phyloP scores from a whole-genome alignment of 345 rosid species.

The Brassica carinata region DNA sequence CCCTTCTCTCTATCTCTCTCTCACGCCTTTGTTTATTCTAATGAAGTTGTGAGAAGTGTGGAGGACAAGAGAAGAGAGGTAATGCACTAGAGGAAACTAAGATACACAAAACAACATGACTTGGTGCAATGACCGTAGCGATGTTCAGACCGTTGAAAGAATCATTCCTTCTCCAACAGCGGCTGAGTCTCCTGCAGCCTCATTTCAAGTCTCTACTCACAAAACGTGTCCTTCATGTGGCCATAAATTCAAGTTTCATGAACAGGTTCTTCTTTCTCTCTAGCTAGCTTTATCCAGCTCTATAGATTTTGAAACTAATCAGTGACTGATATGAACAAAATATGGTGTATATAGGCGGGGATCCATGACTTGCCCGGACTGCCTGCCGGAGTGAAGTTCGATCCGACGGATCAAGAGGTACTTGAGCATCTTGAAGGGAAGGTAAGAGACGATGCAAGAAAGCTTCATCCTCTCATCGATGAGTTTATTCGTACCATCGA shows the following conservation, averaged over 20 bases:
- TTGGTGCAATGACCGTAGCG: slow-evolving; percentile 87
- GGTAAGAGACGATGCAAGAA: slow-evolving; percentile 66
- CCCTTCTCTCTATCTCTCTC: too few species aligned
- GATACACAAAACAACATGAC: slow-evolving; percentile 54
- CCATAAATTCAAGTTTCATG: slow-evolving; percentile 70
- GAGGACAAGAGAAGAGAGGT: slow-evolving; percentile 39
- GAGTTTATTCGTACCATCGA: slow-evolving; percentile 90
- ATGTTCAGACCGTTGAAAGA: slow-evolving; percentile 64
- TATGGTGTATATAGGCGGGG: slow-evolving; percentile 48
- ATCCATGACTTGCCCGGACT: slow-evolving; percentile 90
- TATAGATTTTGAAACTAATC: background rate
- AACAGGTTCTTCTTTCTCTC: slow-evolving; percentile 49
- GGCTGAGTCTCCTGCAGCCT: slow-evolving; percentile 29
- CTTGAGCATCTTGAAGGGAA: slow-evolving; percentile 93
- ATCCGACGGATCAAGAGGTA: slow-evolving; percentile 97
- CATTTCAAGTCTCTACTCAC: slow-evolving; percentile 27
- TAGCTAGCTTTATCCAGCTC: background rate
- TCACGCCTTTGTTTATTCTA: slow-evolving; percentile 32
- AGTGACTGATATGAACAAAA: background rate
- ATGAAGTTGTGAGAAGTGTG: slow-evolving; percentile 40
- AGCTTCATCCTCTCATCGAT: slow-evolving; percentile 88
- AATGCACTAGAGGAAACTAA: slow-evolving; percentile 41
- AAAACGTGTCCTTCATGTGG: slow-evolving; percentile 92
- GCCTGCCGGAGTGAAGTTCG: slow-evolving; percentile 98
- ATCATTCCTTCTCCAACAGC: slow-evolving; percentile 36